Evolutionary conservation across 2,329 filamentous ascomycete genomes (phyloP).

Genomic region (Trematosphaeria pertusa): DNA sequence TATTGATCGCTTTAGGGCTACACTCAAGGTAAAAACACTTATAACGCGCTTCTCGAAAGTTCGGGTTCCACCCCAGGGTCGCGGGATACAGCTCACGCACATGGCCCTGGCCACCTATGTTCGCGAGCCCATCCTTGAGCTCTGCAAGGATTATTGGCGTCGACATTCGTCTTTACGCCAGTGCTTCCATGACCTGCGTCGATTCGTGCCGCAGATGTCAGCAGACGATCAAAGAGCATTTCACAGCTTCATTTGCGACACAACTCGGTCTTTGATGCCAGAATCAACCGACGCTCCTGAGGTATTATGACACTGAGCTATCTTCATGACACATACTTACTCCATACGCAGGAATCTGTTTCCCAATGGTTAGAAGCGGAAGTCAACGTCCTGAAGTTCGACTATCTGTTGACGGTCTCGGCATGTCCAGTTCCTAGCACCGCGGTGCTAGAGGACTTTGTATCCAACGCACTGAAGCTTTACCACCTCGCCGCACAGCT

Average conservation of each 20-base stretch:
- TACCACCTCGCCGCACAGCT: constrained; percentile 17
- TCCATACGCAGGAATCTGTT: constrained; percentile 5
- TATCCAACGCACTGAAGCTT: constrained; percentile 25
- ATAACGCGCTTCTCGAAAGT: neutral
- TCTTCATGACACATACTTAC: neutral
- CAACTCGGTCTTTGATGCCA: neutral
- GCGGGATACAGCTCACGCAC: constrained; percentile 8
- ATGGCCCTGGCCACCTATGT: constrained; percentile 3
- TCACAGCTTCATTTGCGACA: constrained; percentile 20
- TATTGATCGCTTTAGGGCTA: constrained; percentile 4
- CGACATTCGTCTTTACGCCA: neutral
- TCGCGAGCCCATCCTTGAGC: neutral
- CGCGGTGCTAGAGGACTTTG: constrained; percentile 20
- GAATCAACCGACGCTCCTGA: neutral
- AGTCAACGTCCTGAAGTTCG: constrained; percentile 33
- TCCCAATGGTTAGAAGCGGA: constrained; percentile 29
- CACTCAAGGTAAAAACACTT: neutral
- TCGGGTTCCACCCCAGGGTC: neutral
- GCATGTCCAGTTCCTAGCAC: constrained; percentile 2
- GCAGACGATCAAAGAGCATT: constrained; percentile 22
- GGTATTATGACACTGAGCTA: constrained; percentile 5
- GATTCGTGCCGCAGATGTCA: constrained; percentile 25
- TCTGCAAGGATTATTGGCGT: neutral
- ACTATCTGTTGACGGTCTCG: constrained; percentile 34
- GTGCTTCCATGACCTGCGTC: constrained; percentile 41